Evolutionary conservation across 208 protist species (phyloP), one percentile per base, ranked within the genome.

Genomic region (Leishmania braziliensis): DNA sequence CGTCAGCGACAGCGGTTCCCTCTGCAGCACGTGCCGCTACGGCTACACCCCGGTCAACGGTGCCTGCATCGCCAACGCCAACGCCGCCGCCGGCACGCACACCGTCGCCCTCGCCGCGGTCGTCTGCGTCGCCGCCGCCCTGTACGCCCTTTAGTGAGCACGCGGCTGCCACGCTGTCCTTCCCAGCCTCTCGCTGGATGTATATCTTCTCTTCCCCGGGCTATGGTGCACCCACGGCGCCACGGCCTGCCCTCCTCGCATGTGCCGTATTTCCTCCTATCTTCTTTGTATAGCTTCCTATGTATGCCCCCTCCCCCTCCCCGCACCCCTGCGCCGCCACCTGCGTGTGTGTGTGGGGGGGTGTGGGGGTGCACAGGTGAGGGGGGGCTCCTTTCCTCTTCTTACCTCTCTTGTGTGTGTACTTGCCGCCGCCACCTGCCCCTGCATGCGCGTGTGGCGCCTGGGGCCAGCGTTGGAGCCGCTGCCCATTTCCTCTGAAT

Each of bases 141-240:
- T 79, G 46, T 71, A 79, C 62, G 18, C 60, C 60, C 26, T 79
- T 12, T 79, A 79, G 62, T 39, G 58, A 39, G 74, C n/a, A 8
- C 18, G 74, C 60, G 60, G 60, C 60, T 5, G 60, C 60, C 60
- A 33, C 60, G n/a, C 60, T 65, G 60, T 65, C 26, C 60, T 33
- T 60, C 54, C 20, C 20, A n/a, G 20, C 14, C 20, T 60, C 5
- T 60, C 54, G 20, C 26, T 60, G 1, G 54, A 20, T 26, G 12
- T 23, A 5, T 23, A n/a, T 20, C 54, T 23, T 60, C 54, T 23
- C 54, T 60, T 23, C 20, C 12, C 54, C 54, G 26, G 54, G 54
- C 20, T n/a, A 20, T 60, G 20, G 54, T 0, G 54, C 54, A 60
- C 54, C 5, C 54, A 60, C 54, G 20, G 26, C 54, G 20, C 54